A percentile compares a stretch with the other conserved stretches of the same genome.
Conservation (phyloP, 2,329 filamentous ascomycete genomes). For the Dactylellina drechsleri region DNA sequence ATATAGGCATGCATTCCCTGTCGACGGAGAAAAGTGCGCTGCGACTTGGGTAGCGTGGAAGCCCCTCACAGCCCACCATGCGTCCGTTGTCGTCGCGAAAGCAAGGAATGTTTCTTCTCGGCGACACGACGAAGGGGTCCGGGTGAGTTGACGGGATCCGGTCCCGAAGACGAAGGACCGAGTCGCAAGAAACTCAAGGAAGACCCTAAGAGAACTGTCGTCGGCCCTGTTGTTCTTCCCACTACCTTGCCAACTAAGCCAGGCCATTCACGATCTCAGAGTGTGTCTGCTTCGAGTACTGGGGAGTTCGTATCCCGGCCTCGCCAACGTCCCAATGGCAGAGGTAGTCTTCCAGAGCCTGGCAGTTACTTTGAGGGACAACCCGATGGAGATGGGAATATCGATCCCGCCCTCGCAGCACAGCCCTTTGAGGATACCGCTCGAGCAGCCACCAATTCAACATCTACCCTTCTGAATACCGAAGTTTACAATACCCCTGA, state of each 20-base stretch:
- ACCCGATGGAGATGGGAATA: slow-evolving; percentile 68
- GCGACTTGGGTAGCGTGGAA: slow-evolving; percentile 78
- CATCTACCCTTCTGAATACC: slow-evolving; percentile 66
- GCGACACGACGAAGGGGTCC: slow-evolving; percentile 86
- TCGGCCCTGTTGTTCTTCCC: slow-evolving; percentile 48
- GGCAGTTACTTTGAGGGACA: slow-evolving; percentile 62
- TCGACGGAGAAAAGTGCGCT: slow-evolving; percentile 68
- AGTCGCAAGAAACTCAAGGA: slow-evolving; percentile 54
- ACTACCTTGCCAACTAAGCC: slow-evolving; percentile 66
- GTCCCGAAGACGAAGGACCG: slow-evolving; percentile 61
- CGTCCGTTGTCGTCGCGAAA: slow-evolving; percentile 90
- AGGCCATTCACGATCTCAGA: slow-evolving; percentile 57
- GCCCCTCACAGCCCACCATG: slow-evolving; percentile 94
- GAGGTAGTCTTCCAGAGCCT: slow-evolving; percentile 71
- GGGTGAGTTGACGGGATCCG: slow-evolving; percentile 69
- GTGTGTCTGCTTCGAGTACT: slow-evolving; percentile 41
- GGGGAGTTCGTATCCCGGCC: slow-evolving; percentile 60
- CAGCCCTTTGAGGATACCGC: slow-evolving; percentile 59
- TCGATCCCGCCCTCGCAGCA: slow-evolving; percentile 70
- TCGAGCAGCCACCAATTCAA: slow-evolving; percentile 44
- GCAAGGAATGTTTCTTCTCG: slow-evolving; percentile 97
- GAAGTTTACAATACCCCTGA: slow-evolving; percentile 92
- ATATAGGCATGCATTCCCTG: slow-evolving; percentile 65
- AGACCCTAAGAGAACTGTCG: slow-evolving; percentile 37
- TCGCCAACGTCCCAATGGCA: slow-evolving; percentile 69